Evolutionary conservation across 805 yeast genomes (phyloP), one percentile per base, ranked within the genome.

Genomic region (Martiniozyma abietophila): DNA sequence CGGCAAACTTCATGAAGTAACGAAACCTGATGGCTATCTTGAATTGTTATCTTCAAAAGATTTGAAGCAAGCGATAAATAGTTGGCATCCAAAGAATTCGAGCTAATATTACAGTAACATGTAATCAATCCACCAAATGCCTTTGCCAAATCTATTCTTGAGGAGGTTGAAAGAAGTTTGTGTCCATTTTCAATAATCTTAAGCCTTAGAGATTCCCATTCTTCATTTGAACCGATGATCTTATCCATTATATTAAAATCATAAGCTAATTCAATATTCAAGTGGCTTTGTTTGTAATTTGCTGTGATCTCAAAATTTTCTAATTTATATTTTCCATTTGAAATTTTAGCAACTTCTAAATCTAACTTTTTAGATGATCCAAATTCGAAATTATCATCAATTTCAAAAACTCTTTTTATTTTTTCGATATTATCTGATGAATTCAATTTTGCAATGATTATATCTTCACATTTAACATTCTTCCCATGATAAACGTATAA

Each of bases 121-220:
- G 89, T 76, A 16, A 84, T 42, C 22, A 86, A 60, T 2, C 92
- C 85, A 32, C 89, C 86, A 69, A 83, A 75, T 0, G 94, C 70
- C 46, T 78, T 79, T 4, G 84, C 80, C 15, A 81, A 70, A 4
- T 72, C 62, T 11, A 77, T 62, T 47, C 85, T 94, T 1, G 88
- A 68, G 26, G 75, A 67, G 6, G 74, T 66, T 45, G 65, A 67
- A 41, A 84, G 84, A 31, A 75, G 49, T 46, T 78, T 77, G 28
- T 76, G 54, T 40, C 86, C 76, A 1, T 80, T 74, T 1, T 66
- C 62, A 3, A 69, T 54, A 5, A 84, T 65, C 25, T 68, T 70
- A 4, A 62, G 59, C 38, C 76, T 64, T 23, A 71, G 55, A 1
- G 66, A 65, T 1, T 39, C 34, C 81, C 82, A 75, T 10, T 51